Conservation (phyloP, 2,329 filamentous ascomycete genomes). For the Dothideomycetes sp. region DNA sequence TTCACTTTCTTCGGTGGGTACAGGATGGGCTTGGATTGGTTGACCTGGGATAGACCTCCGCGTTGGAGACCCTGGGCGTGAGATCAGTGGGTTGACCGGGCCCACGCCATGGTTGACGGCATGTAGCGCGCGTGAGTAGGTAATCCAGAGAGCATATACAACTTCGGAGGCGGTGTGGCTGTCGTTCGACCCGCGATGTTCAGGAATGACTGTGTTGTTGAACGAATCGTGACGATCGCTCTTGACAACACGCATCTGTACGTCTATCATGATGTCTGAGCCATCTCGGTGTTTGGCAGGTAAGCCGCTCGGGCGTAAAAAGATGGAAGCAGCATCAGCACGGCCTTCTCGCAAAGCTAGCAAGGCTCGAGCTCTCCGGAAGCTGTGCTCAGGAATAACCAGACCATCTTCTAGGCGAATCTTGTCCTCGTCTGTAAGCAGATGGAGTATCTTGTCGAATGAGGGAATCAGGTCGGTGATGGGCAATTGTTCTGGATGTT, state of each 20-base stretch:
- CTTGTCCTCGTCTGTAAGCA: slow-evolving; percentile 78
- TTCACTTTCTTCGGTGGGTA: slow-evolving; percentile 23
- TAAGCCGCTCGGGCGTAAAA: slow-evolving; percentile 74
- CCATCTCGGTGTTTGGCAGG: slow-evolving; percentile 83
- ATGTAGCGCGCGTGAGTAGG: slow-evolving; percentile 88
- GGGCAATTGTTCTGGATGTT: slow-evolving; percentile 66
- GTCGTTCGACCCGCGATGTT: slow-evolving; percentile 42
- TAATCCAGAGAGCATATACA: slow-evolving; percentile 94
- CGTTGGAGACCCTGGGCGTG: slow-evolving; percentile 58
- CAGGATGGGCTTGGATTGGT: slow-evolving; percentile 27
- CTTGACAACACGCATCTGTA: slow-evolving; percentile 93
- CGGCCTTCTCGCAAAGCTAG: slow-evolving; percentile 74
- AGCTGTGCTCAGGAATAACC: slow-evolving; percentile 91
- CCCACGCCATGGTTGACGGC: slow-evolving; percentile 53
- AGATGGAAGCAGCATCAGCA: slow-evolving; percentile 62
- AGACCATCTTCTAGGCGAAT: slow-evolving; percentile 82
- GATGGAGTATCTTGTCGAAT: slow-evolving; percentile 72
- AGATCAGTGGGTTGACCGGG: slow-evolving; percentile 50
- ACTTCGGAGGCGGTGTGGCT: slow-evolving; percentile 52
- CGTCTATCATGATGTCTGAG: slow-evolving; percentile 82
- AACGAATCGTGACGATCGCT: slow-evolving; percentile 59
- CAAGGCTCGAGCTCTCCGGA: slow-evolving; percentile 77
- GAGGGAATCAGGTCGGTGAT: slow-evolving; percentile 75
- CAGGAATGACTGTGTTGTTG: slow-evolving; percentile 52
- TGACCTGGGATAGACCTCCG: slow-evolving; percentile 73